Evolutionary conservation across 108 stramenopile genomes (phyloP).

Genomic region (Ochromonas danica): DNA sequence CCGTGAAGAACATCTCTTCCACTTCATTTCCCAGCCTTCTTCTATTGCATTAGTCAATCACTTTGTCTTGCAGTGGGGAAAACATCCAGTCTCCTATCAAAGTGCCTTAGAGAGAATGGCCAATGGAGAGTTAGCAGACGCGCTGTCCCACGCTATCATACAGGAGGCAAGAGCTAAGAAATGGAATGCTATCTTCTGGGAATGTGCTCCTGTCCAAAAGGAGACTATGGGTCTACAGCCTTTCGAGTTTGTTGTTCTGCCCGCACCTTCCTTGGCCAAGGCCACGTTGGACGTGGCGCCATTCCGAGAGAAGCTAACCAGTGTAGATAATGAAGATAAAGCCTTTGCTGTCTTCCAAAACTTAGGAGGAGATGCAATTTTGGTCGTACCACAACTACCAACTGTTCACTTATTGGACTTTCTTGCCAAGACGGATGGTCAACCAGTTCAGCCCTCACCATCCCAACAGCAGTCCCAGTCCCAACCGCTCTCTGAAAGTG

Average conservation of each 20-base stretch:
- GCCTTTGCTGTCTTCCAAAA: conserved; percentile 1
- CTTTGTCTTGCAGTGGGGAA: too few species aligned
- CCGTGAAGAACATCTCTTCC: too few species aligned
- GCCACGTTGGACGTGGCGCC: not conserved
- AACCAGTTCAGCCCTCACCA: conserved; percentile 60
- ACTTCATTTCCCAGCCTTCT: too few species aligned
- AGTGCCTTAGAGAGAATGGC: too few species aligned
- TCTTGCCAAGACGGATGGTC: conserved; percentile 36
- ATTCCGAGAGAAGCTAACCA: not conserved
- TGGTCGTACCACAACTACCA: conserved; percentile 24
- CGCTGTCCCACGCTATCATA: too few species aligned
- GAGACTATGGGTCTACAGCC: not conserved
- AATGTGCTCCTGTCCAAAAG: not conserved
- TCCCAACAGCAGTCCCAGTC: conserved; percentile 48
- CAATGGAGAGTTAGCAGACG: too few species aligned
- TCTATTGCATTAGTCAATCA: too few species aligned
- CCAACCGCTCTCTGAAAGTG: not conserved
- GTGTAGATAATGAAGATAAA: not conserved
- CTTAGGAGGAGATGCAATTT: conserved; percentile 32
- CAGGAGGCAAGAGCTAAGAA: too few species aligned
- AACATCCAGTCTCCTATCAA: too few species aligned
- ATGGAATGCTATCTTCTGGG: conserved; percentile 30
- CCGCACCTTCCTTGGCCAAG: not conserved
- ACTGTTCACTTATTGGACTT: not conserved
- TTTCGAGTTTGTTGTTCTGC: conserved; percentile 28